Percentiles rank a stretch among this genome's conserved stretches.
Conservation (phyloP, 441 rosid genomes). For the Populus hybrid region DNA sequence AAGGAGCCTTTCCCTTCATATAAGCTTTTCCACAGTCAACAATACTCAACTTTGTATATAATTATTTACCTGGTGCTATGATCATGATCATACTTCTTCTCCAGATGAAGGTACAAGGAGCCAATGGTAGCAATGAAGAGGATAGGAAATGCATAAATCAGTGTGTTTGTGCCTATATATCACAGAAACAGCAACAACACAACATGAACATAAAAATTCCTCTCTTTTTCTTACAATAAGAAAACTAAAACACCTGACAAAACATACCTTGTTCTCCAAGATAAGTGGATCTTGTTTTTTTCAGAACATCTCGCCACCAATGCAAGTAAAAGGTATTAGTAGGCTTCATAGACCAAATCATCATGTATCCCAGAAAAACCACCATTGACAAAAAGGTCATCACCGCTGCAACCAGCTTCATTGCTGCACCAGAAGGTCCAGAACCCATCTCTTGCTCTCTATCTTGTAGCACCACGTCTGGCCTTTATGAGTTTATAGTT, state of each 20-base stretch:
- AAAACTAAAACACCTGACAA: neutral
- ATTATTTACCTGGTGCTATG: neutral
- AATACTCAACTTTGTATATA: neutral
- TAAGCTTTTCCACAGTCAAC: neutral
- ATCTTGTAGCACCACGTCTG: neutral
- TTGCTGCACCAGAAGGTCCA: conserved; percentile 3
- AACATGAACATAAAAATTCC: neutral
- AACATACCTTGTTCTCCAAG: conserved; percentile 41
- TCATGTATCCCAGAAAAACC: conserved; percentile 41
- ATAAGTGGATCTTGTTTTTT: conserved; percentile 30
- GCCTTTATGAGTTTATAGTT: neutral
- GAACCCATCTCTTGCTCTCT: conserved; percentile 12
- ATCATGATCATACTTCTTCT: conserved; percentile 15
- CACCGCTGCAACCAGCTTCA: conserved; percentile 14
- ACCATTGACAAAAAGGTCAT: conserved; percentile 21
- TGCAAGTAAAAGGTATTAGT: conserved; percentile 27
- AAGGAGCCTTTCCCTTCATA: neutral
- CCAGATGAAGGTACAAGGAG: conserved; percentile 41
- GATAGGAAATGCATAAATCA: conserved; percentile 44
- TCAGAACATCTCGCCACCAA: conserved; percentile 36
- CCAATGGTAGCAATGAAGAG: conserved; percentile 45
- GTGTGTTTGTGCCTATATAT: conserved; percentile 30
- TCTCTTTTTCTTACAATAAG: neutral
- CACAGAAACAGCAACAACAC: neutral
- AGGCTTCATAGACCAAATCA: conserved; percentile 48